Conservation (phyloP, 768 basidiomycete species). For the Suillus subalutaceus region DNA sequence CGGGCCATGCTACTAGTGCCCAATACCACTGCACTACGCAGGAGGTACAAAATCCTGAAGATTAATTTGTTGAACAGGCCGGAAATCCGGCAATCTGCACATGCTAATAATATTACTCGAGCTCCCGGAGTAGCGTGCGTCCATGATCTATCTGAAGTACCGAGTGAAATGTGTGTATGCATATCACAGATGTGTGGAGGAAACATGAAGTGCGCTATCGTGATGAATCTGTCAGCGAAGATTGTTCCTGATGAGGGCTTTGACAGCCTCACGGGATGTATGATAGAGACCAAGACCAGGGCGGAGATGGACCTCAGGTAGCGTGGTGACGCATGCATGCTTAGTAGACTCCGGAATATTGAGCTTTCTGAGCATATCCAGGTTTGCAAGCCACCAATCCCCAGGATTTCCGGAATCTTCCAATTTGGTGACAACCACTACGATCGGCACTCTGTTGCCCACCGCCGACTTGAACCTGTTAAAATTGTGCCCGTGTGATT, state of each 20-base stretch:
- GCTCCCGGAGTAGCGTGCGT: too few relatives aligned
- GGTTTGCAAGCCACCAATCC: not conserved
- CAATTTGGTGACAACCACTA: not conserved
- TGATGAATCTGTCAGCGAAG: not conserved
- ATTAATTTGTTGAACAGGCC: too few relatives aligned
- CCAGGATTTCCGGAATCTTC: not conserved
- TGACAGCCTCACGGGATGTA: not conserved
- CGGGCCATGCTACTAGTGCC: too few relatives aligned
- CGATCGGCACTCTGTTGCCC: not conserved
- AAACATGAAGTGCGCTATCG: too few relatives aligned
- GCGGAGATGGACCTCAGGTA: too few relatives aligned
- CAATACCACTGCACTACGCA: too few relatives aligned
- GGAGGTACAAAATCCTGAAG: too few relatives aligned
- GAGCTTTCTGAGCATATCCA: not conserved
- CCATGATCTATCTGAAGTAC: too few relatives aligned
- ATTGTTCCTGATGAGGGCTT: not conserved
- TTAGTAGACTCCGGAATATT: not conserved
- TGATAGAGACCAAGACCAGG: not conserved
- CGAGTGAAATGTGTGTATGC: too few relatives aligned
- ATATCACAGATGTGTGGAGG: too few relatives aligned
- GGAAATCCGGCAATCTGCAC: too few relatives aligned
- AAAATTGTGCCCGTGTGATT: not conserved
- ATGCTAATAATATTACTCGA: too few relatives aligned
- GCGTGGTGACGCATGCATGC: not conserved
- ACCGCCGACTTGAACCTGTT: not conserved